Percentiles rank a stretch among this genome's conserved stretches.
These are phyloP conservation scores for Kluyveromyces marxianus DNA, from an alignment of 1,139 yeast species.

Conservation along the genomic window DNA sequence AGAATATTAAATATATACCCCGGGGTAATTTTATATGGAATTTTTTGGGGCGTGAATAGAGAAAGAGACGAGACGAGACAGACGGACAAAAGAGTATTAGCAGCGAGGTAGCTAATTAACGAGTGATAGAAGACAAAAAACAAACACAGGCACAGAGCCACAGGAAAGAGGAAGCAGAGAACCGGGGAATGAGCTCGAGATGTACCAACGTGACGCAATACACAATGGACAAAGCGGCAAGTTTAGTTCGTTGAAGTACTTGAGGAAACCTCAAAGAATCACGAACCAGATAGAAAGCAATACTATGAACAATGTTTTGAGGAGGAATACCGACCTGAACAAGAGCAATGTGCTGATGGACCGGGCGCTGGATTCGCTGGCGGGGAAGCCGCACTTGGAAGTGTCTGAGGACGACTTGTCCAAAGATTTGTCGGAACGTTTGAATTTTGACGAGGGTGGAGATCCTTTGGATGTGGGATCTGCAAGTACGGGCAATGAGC, in stretches of 20 bases:
- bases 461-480: conserved; percentile 2
- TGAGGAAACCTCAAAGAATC: conserved; percentile 24
- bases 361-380: not conserved
- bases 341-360: conserved; percentile 6
- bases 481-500: not conserved
- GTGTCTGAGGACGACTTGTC: too few species aligned
- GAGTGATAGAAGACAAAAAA: too few species aligned
- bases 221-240: conserved; percentile 5
- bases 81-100: too few species aligned
- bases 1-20: too few species aligned
- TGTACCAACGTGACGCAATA: conserved; percentile 4
- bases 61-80: too few species aligned
- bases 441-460: conserved; percentile 2
- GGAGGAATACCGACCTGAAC: conserved; percentile 22
- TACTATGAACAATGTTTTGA: conserved; percentile 18
- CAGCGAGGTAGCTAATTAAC: too few species aligned
- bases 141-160: too few species aligned
- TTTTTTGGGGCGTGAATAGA: too few species aligned
- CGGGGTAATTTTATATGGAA: too few species aligned
- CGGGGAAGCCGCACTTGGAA: too few species aligned
- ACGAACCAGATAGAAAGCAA: conserved; percentile 12
- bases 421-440: not conserved
- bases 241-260: conserved; percentile 20
- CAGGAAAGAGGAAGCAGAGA: not conserved
- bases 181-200: not conserved